phyloP scores from a whole-genome alignment of 169 alveolate genomes.

The Plasmodium billcollinsi region DNA sequence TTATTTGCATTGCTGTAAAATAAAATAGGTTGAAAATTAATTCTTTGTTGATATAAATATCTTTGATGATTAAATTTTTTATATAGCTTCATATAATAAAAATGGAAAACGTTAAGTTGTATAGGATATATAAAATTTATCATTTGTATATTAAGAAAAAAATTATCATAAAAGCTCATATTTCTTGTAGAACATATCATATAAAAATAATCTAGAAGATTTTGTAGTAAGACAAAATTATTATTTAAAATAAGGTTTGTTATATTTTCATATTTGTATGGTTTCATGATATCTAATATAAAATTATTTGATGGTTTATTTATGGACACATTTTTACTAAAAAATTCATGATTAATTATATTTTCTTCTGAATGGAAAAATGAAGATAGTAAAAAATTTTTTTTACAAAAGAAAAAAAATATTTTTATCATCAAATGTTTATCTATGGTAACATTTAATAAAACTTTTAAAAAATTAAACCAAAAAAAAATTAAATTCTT shows the following conservation, averaged over 20 bases:
- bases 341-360: constrained; percentile 29
- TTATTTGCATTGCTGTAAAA: too few relatives aligned
- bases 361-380: constrained; percentile 49
- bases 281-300: constrained; percentile 14
- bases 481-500: constrained; percentile 52
- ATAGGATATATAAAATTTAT: constrained; percentile 50
- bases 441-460: constrained; percentile 61
- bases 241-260: constrained; percentile 26
- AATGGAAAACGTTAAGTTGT: constrained; percentile 52
- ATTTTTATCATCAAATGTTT: constrained; percentile 65
- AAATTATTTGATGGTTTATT: constrained; percentile 21
- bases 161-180: constrained; percentile 42
- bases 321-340: constrained; percentile 13
- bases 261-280: constrained; percentile 22
- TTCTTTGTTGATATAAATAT: not conserved
- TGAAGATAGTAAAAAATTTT: constrained; percentile 35
- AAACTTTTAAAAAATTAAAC: constrained; percentile 74
- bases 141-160: constrained; percentile 62
- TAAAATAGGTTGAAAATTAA: too few relatives aligned
- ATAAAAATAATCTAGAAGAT: constrained; percentile 68
- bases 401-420: constrained; percentile 55
- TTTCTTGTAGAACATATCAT: constrained; percentile 29
- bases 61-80: not conserved
- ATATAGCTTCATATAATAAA: constrained; percentile 28
- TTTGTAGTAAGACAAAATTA: constrained; percentile 46